phyloP scores from a whole-genome alignment of 768 basidiomycete genomes.

The Leccinum ochraceum region DNA sequence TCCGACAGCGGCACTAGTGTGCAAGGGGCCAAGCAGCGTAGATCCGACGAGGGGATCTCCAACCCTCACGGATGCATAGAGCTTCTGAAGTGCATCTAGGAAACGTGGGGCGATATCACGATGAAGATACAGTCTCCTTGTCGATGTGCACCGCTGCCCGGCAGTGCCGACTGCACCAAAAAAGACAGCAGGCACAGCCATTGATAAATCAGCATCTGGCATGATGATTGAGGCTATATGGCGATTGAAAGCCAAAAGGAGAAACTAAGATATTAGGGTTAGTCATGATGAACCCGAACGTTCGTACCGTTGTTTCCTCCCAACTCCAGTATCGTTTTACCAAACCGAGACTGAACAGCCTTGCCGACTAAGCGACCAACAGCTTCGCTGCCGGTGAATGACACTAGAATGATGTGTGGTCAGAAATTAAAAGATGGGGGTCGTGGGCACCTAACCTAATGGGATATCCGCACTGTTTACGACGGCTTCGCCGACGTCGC shows the following conservation, averaged over 20 bases:
- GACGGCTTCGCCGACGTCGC: slow-evolving; percentile 75
- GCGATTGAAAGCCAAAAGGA: slow-evolving; percentile 17
- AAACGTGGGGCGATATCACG: slow-evolving; percentile 74
- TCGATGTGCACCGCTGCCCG: slow-evolving; percentile 83
- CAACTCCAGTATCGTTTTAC: slow-evolving; percentile 86
- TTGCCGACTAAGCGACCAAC: slow-evolving; percentile 89
- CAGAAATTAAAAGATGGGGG: slow-evolving; percentile 2
- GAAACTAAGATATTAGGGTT: slow-evolving; percentile 20
- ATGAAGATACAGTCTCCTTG: slow-evolving; percentile 88
- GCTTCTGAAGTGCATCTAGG: slow-evolving; percentile 67
- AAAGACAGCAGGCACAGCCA: slow-evolving; percentile 88
- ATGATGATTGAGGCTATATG: slow-evolving; percentile 82
- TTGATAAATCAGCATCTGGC: slow-evolving; percentile 88
- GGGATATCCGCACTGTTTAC: slow-evolving; percentile 75
- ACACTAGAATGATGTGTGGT: slow-evolving; percentile 51
- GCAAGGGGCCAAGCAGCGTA: slow-evolving; percentile 87
- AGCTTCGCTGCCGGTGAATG: slow-evolving; percentile 92
- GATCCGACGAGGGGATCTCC: slow-evolving; percentile 80
- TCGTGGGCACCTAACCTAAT: slow-evolving; percentile 53
- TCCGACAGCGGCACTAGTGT: slow-evolving; percentile 66
- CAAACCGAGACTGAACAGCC: slow-evolving; percentile 83
- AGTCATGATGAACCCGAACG: slow-evolving; percentile 16
- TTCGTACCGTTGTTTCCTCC: slow-evolving; percentile 91
- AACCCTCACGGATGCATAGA: slow-evolving; percentile 70
- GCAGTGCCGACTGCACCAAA: slow-evolving; percentile 92